Conservation (phyloP, 805 yeast genomes). For the Candida morakotiae region DNA sequence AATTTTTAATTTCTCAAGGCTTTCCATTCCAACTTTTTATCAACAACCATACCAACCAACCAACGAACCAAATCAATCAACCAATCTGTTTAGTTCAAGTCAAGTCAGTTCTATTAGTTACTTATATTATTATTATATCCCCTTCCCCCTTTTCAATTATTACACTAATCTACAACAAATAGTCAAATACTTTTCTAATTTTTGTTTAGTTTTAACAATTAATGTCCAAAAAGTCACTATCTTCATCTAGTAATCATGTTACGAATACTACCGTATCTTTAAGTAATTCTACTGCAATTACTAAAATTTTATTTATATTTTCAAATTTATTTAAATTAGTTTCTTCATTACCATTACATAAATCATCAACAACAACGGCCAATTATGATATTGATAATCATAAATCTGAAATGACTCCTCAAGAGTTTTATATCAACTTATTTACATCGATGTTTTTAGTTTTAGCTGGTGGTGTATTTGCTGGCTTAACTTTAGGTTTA, state of each 20-base stretch:
- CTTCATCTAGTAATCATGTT: conserved; percentile 30
- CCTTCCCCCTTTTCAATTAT: too few relatives aligned
- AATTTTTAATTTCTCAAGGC: too few relatives aligned
- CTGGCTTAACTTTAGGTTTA: conserved; percentile 88
- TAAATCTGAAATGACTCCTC: conserved; percentile 21
- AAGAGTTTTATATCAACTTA: conserved; percentile 46
- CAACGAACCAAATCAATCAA: too few relatives aligned
- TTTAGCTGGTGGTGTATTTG: conserved; percentile 83
- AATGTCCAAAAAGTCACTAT: conserved; percentile 17
- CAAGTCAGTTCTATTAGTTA: too few relatives aligned
- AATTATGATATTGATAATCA: conserved; percentile 11
- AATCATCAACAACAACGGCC: conserved; percentile 7
- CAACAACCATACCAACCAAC: too few relatives aligned
- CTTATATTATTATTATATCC: too few relatives aligned
- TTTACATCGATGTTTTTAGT: conserved; percentile 58
- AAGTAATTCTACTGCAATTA: conserved; percentile 15
- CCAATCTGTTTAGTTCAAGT: too few relatives aligned
- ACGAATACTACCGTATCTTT: conserved; percentile 19
- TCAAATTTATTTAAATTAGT: conserved; percentile 30
- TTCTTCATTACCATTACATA: conserved; percentile 28
- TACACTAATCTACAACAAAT: too few relatives aligned
- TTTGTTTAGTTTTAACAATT: conserved; percentile 8
- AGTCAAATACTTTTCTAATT: too few relatives aligned
- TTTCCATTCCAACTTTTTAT: too few relatives aligned
- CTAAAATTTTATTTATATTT: conserved; percentile 29